Conservation (phyloP, 2,329 filamentous ascomycete species). For the Fusarium palustre region DNA sequence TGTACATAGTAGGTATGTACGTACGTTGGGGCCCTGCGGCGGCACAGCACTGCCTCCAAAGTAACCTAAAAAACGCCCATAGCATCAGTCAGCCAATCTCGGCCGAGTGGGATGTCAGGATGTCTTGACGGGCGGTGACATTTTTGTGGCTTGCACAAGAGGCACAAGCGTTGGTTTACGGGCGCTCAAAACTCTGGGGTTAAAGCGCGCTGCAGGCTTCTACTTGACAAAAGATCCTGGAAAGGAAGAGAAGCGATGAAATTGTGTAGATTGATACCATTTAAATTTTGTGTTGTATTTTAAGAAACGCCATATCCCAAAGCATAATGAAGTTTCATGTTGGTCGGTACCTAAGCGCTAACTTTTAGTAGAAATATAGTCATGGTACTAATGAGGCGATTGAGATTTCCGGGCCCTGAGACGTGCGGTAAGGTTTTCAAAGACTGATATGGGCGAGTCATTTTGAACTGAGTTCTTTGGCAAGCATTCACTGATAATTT, state of each 20-base stretch:
- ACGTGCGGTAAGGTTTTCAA: conserved; percentile 1
- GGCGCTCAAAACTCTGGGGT: background rate
- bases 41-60: background rate
- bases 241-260: background rate
- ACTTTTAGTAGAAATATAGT: background rate
- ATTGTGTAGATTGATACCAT: background rate
- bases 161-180: background rate
- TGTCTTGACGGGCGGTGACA: background rate
- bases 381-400: background rate
- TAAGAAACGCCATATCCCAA: too few species aligned
- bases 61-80: background rate
- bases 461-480: background rate
- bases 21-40: background rate
- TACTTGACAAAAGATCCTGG: too few species aligned
- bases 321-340: background rate
- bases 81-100: background rate
- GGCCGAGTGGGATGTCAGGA: background rate
- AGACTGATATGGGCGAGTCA: conserved; percentile 10
- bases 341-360: background rate
- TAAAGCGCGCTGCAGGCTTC: background rate
- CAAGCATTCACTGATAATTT: background rate
- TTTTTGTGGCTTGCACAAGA: background rate
- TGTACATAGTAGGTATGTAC: too few species aligned
- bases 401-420: background rate
- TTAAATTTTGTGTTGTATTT: background rate